A percentile compares a stretch with the other conserved stretches of the same genome.
phyloP scores from a whole-genome alignment of 73 alveolate genomes.

The Tetrahymena elliotti region DNA sequence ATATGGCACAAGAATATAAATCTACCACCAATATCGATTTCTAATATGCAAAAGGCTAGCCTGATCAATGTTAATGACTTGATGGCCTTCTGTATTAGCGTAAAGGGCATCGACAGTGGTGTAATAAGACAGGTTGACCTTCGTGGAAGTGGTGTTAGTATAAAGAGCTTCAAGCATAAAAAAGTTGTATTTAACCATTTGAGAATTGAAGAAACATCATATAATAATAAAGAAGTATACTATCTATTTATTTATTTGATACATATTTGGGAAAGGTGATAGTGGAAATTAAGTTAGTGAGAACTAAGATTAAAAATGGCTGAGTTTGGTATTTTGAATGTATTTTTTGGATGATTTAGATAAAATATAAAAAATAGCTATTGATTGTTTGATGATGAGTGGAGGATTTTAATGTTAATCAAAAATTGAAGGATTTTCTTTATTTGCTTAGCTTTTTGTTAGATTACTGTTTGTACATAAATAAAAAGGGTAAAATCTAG shows the following conservation, averaged over 20 bases:
- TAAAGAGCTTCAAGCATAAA: not conserved
- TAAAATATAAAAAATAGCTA: not conserved
- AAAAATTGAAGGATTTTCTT: not conserved
- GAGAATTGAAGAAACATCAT: not conserved
- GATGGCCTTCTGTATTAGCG: not conserved
- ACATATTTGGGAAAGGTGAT: not conserved
- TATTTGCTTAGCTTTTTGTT: not conserved
- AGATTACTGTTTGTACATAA: too few species aligned
- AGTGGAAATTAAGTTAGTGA: not conserved
- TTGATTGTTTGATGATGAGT: not conserved
- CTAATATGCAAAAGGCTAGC: not conserved
- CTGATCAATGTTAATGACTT: not conserved
- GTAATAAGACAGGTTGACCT: not conserved
- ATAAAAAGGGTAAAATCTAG: not conserved
- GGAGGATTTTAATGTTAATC: not conserved
- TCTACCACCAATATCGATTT: not conserved
- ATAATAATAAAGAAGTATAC: not conserved
- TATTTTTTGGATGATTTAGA: not conserved
- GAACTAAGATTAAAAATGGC: not conserved
- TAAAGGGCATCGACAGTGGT: not conserved
- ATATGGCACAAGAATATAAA: not conserved
- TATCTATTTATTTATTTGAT: not conserved
- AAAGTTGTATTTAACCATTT: not conserved
- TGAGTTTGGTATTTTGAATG: not conserved
- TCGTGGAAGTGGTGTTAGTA: not conserved